These are phyloP conservation scores for Staphylotrichum longicolle DNA, from an alignment of 495 filamentous ascomycete species.

Conservation along the genomic window DNA sequence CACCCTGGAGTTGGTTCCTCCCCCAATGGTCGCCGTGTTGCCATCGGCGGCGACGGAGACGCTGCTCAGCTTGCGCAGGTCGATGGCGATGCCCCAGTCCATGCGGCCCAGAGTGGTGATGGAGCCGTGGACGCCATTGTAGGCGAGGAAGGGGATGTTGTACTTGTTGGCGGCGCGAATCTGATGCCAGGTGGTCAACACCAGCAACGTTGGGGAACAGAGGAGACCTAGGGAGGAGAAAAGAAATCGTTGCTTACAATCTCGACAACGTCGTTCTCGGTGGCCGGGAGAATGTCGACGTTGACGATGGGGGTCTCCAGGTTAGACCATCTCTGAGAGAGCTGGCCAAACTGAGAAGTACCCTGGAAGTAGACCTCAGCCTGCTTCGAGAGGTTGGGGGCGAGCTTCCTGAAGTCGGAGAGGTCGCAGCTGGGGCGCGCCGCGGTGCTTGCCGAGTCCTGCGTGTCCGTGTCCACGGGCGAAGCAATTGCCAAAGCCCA, in stretches of 20 bases:
- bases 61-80: constrained; percentile 41
- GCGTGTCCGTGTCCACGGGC: not conserved
- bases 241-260: constrained; percentile 37
- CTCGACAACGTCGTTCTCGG: constrained; percentile 51
- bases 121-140: constrained; percentile 48
- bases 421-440: not conserved
- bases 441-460: not conserved
- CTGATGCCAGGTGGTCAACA: not conserved
- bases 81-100: constrained; percentile 50
- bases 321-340: constrained; percentile 20
- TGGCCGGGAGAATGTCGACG: constrained; percentile 48
- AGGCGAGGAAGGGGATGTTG: constrained; percentile 51
- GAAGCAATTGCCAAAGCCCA: not conserved
- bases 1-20: constrained; percentile 43
- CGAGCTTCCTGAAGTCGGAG: constrained; percentile 6
- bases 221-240: not conserved
- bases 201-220: too few relatives aligned
- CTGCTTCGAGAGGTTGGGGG: constrained; percentile 36
- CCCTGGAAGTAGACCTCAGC: constrained; percentile 46
- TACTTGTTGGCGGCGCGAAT: constrained; percentile 7
- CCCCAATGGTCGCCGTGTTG: constrained; percentile 50
- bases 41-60: constrained; percentile 44
- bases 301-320: constrained; percentile 41
- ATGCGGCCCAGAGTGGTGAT: constrained; percentile 44
- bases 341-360: not conserved